Base-by-base conservation (phyloP, 2,329 filamentous ascomycete genomes). In the Elsinoe necatrix region DNA sequence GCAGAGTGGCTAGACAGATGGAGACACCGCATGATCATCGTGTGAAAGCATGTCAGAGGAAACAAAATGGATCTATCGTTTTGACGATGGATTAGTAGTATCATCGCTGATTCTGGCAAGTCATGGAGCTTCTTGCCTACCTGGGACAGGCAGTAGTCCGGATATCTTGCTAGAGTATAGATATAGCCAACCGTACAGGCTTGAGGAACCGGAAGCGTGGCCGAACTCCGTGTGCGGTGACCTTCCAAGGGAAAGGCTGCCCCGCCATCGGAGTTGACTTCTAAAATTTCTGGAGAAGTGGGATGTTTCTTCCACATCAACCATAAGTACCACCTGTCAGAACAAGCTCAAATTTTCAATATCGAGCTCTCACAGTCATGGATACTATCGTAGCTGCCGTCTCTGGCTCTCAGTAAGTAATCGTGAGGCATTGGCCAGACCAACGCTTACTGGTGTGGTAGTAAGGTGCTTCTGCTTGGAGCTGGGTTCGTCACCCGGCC, bases 401-500 rank as follows among this genome's bases (percentile, higher is more conserved):
- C 8, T 31, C 23, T 25, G 41, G 54, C 42, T 35, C 41, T 20
- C 39, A 56, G 54, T 56, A 37, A 35, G 54, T 56, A 14, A 1
- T 2, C 12, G 2, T 2, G 18, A 20, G 7, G 16, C n/a, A 27
- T 55, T 45, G 52, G 16, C 2, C 11, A 11, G 14, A 1, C 4
- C 54, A 7, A 35, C 14, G 21, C 45, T 59, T 16, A 56, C 50
- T 29, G 9, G n/a, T 20, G 12, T 25, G 4, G n/a, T 31, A 69
- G 65, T 50, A 70, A 67, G 56, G 76, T 77, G 56, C 71, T 79
- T 51, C 73, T 80, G 62, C 73, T 79, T 41, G 77, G 77, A 57
- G 72, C 75, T 58, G 77, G 77, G 55, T 80, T 78, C 64, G 77
- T 80, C 59, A 79, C 80, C 31, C 72, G 75, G 57, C 80, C 80